Evolutionary conservation across 108 stramenopile genomes (phyloP).

Genomic region (Nitzschia sp.): DNA sequence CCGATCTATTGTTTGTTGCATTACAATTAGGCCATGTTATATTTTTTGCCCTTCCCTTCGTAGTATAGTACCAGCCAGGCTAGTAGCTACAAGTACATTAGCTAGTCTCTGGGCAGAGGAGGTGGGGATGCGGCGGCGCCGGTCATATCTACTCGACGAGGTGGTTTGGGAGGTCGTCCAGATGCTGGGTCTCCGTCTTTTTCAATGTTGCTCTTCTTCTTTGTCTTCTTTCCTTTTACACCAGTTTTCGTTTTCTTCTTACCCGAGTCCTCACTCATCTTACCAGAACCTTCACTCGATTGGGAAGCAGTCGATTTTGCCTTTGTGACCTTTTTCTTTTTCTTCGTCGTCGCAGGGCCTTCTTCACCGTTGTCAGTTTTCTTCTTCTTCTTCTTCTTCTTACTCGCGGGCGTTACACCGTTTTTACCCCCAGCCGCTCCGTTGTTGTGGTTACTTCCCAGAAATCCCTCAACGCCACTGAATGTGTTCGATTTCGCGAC

Average conservation of each 20-base stretch:
- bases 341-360: neutral
- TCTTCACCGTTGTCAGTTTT: neutral
- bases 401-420: no score
- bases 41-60: no score
- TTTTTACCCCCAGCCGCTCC: no score
- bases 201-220: neutral
- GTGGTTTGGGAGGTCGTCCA: neutral
- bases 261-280: neutral
- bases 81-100: no score
- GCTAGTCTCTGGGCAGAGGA: no score
- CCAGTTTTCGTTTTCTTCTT: neutral
- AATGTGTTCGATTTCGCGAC: slow-evolving; percentile 18
- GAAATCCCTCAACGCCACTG: slow-evolving; percentile 1
- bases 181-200: no score
- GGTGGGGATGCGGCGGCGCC: no score
- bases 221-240: neutral
- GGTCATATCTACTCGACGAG: neutral
- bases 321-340: neutral
- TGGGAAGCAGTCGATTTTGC: neutral
- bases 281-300: neutral
- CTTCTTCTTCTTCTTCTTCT: neutral
- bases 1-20: no score
- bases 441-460: neutral
- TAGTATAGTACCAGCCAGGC: no score
- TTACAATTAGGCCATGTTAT: no score